A percentile compares a stretch with the other conserved stretches of the same genome.
These are phyloP conservation scores for Starmerella etchellsii DNA, from an alignment of 805 yeast genomes.

Conservation along the genomic window DNA sequence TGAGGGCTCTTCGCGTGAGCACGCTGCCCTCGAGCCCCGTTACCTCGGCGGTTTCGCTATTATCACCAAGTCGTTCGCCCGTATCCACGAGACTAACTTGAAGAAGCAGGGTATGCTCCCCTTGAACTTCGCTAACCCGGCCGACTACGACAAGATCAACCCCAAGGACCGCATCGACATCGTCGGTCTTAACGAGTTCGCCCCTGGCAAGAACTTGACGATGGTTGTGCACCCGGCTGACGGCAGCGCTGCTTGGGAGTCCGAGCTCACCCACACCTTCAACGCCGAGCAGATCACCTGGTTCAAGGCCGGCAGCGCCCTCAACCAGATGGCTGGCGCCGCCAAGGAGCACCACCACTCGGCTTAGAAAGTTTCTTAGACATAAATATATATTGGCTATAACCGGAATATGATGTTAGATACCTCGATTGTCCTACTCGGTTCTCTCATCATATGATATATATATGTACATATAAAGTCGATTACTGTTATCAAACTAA, in stretches of 20 bases:
- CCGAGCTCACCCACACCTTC: conserved; percentile 91
- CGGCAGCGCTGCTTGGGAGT: conserved; percentile 74
- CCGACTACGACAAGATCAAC: conserved; percentile 86
- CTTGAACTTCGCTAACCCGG: conserved; percentile 78
- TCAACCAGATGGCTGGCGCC: conserved; percentile 75
- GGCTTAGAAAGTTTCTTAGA: conserved; percentile 1
- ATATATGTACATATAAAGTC: no score
- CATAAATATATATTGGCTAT: not conserved
- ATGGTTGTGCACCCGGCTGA: conserved; percentile 53
- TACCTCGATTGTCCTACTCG: no score
- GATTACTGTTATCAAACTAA: no score
- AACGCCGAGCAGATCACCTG: conserved; percentile 94
- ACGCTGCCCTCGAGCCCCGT: conserved; percentile 99
- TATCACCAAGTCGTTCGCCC: conserved; percentile 94
- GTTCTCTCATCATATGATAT: no score
- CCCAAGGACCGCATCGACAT: conserved; percentile 84
- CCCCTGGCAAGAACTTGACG: conserved; percentile 85
- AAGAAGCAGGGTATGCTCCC: conserved; percentile 99
- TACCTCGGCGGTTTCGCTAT: conserved; percentile 97
- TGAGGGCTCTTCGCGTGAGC: conserved; percentile 99
- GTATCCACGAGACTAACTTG: conserved; percentile 98
- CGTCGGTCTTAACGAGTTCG: conserved; percentile 65
- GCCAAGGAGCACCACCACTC: conserved; percentile 15
- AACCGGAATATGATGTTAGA: not conserved
- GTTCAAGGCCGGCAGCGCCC: conserved; percentile 98